These are phyloP conservation scores for Neurospora intermedia DNA, from an alignment of 495 filamentous ascomycete species.

Conservation along the genomic window DNA sequence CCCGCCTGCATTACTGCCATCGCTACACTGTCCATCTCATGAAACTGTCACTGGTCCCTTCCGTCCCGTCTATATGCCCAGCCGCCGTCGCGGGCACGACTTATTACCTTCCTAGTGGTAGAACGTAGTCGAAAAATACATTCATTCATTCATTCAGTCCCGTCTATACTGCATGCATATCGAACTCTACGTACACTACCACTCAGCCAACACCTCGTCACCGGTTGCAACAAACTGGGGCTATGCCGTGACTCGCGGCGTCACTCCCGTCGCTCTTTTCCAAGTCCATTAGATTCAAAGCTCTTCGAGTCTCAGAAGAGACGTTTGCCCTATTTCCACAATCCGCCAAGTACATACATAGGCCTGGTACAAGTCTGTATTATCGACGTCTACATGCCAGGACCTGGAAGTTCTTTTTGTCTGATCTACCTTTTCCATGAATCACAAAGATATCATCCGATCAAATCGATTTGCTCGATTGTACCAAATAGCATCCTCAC, in stretches of 20 bases:
- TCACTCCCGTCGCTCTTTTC: background rate
- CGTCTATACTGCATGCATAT: background rate
- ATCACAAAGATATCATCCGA: background rate
- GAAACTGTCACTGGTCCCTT: background rate
- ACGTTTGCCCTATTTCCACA: background rate
- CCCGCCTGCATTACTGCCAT: background rate
- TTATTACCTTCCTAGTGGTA: too few species aligned
- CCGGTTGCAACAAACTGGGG: background rate
- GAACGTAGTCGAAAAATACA: too few species aligned
- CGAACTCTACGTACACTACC: background rate
- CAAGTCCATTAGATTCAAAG: background rate
- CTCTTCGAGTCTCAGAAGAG: background rate
- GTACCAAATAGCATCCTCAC: background rate
- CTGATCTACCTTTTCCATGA: background rate
- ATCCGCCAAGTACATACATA: background rate
- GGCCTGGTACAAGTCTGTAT: background rate
- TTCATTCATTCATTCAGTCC: too few species aligned
- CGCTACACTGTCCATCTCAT: background rate
- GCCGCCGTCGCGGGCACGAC: too few species aligned
- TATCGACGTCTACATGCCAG: background rate
- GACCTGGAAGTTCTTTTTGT: background rate
- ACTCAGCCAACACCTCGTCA: background rate
- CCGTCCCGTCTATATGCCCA: background rate
- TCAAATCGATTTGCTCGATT: background rate
- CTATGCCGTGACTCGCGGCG: background rate